Percentiles rank a stretch among this genome's conserved stretches.
Evolutionary conservation across 768 basidiomycete genomes (phyloP).

Genomic region (Lentinula lateritia): DNA sequence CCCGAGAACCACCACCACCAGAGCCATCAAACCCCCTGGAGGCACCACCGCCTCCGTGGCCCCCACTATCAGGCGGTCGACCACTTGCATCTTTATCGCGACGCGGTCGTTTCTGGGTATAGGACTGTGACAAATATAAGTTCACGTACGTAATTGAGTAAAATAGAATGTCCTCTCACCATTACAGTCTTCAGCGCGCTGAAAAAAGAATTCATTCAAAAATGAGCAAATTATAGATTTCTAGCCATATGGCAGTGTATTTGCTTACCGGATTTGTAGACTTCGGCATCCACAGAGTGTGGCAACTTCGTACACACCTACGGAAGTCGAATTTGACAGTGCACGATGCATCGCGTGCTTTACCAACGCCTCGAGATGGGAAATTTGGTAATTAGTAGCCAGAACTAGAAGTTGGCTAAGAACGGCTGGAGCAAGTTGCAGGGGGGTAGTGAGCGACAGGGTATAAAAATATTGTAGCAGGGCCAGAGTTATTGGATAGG

Average conservation of each 20-base stretch:
- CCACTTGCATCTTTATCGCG: slow-evolving; percentile 39
- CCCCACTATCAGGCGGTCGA: slow-evolving; percentile 25
- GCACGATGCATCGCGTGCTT: slow-evolving; percentile 93
- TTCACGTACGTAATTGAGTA: neutral
- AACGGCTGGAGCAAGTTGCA: slow-evolving; percentile 88
- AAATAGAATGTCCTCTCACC: slow-evolving; percentile 35
- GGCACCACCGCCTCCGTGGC: slow-evolving; percentile 14
- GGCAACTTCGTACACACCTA: slow-evolving; percentile 93
- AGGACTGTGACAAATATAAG: slow-evolving; percentile 42
- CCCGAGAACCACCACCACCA: slow-evolving; percentile 27
- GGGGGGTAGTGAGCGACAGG: slow-evolving; percentile 75
- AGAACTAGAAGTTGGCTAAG: slow-evolving; percentile 83
- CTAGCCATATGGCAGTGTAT: slow-evolving; percentile 6
- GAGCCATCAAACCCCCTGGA: slow-evolving; percentile 22
- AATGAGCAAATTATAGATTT: neutral
- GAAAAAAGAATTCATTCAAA: slow-evolving; percentile 8
- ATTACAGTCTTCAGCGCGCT: slow-evolving; percentile 82
- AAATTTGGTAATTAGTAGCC: slow-evolving; percentile 74
- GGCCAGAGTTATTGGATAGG: slow-evolving; percentile 84
- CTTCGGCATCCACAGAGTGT: slow-evolving; percentile 86
- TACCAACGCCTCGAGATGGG: slow-evolving; percentile 72
- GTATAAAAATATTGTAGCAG: slow-evolving; percentile 94
- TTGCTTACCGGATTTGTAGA: slow-evolving; percentile 78
- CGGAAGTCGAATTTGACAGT: slow-evolving; percentile 77
- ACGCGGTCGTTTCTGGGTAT: slow-evolving; percentile 71